A percentile compares a stretch with the other conserved stretches of the same genome.
These are phyloP conservation scores for Globisporangium heterothallicum DNA, from an alignment of 352 stramenopile species.

Conservation along the genomic window DNA sequence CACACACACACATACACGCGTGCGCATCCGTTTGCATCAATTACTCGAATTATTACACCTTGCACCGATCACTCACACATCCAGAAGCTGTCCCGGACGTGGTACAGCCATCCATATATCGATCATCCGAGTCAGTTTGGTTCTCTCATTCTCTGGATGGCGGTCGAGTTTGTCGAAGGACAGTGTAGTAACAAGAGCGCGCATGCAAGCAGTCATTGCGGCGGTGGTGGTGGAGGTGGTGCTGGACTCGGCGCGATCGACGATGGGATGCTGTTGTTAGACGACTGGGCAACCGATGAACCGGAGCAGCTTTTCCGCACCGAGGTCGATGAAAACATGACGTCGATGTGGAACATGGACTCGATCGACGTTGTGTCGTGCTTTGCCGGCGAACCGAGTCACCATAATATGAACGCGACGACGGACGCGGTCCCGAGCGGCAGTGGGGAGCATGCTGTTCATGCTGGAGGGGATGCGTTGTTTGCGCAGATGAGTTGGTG, in stretches of 20 bases:
- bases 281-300: slow-evolving; percentile 20
- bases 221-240: too few species aligned
- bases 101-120: too few species aligned
- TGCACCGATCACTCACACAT: too few species aligned
- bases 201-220: too few species aligned
- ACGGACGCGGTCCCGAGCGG: not conserved
- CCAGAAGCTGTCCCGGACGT: too few species aligned
- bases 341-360: slow-evolving; percentile 23
- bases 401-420: not conserved
- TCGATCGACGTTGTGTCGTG: slow-evolving; percentile 18
- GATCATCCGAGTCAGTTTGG: too few species aligned
- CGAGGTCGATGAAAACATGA: slow-evolving; percentile 24
- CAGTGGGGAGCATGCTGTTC: not conserved
- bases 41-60: too few species aligned
- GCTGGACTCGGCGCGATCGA: not conserved
- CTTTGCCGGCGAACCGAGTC: slow-evolving; percentile 12
- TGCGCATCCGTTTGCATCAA: too few species aligned
- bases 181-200: too few species aligned
- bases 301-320: slow-evolving; percentile 6
- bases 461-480: not conserved
- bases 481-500: not conserved
- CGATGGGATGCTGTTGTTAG: slow-evolving; percentile 19
- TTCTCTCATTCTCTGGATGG: too few species aligned
- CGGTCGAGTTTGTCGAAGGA: slow-evolving; percentile 15
- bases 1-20: too few species aligned